Evolutionary conservation across 208 protist species (phyloP).

Genomic region (Crithidia brevicula): DNA sequence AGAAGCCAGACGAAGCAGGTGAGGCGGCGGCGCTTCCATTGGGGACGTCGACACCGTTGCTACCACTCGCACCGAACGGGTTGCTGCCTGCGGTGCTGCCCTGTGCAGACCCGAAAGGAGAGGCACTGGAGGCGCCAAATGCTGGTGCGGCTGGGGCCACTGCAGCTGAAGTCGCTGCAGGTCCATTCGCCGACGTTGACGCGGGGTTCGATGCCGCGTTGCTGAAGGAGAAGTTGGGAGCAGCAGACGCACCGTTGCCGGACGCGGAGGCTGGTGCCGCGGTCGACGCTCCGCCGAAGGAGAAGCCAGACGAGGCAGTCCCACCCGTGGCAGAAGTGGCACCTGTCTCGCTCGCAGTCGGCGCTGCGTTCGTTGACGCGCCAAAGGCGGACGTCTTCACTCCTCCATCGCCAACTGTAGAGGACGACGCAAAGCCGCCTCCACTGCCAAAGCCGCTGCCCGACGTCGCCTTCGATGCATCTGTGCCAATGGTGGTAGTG

Average conservation of each 20-base stretch:
- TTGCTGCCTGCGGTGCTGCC: background rate
- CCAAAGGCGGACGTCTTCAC: slow-evolving; percentile 1
- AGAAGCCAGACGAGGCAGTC: background rate
- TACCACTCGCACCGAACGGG: background rate
- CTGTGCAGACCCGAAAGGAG: background rate
- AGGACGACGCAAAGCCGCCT: background rate
- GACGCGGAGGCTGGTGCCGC: background rate
- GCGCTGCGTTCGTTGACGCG: background rate
- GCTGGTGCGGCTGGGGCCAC: background rate
- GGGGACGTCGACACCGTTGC: background rate
- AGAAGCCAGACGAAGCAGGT: background rate
- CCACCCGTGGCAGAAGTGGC: background rate
- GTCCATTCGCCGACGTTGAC: no score
- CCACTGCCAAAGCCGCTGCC: background rate
- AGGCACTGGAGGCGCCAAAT: background rate
- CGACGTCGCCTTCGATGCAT: background rate
- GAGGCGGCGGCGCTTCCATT: background rate
- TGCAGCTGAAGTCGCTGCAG: no score
- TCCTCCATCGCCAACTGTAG: background rate
- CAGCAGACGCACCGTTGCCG: background rate
- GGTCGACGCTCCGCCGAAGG: background rate
- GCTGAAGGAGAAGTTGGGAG: background rate
- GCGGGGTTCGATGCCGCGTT: background rate
- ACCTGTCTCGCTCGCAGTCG: background rate
- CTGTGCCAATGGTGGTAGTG: background rate